These are phyloP conservation scores for Scedosporium dehoogii DNA, from an alignment of 2,329 filamentous ascomycete species.

Conservation along the genomic window DNA sequence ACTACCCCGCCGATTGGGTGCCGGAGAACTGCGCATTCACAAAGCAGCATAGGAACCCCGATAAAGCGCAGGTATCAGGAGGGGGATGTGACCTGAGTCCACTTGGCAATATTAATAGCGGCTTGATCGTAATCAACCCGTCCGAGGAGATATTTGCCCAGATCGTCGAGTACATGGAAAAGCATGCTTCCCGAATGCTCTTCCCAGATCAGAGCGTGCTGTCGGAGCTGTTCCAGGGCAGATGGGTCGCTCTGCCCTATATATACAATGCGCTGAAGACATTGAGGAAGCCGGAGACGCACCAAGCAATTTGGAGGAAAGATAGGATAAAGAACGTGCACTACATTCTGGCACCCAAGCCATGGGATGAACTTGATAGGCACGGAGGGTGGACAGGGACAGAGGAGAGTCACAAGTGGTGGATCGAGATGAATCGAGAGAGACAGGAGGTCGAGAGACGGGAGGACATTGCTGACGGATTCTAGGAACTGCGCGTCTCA, in stretches of 20 bases:
- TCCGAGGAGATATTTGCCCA: conserved; percentile 34
- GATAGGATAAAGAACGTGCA: conserved; percentile 50
- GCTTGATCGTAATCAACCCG: conserved; percentile 47
- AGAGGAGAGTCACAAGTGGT: conserved; percentile 45
- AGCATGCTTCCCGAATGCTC: conserved; percentile 33
- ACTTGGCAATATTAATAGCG: conserved; percentile 40
- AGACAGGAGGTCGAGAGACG: conserved; percentile 27
- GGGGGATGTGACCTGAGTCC: conserved; percentile 34
- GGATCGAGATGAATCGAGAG: conserved; percentile 38
- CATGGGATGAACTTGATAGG: conserved; percentile 43
- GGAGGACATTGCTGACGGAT: conserved; percentile 17
- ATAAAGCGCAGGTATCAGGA: conserved; percentile 33
- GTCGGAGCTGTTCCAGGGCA: conserved; percentile 40
- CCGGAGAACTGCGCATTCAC: conserved; percentile 50
- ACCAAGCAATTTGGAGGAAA: conserved; percentile 47
- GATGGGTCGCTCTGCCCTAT: conserved; percentile 51
- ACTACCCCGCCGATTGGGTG: conserved; percentile 67
- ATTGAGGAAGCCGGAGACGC: conserved; percentile 40
- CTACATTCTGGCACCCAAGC: conserved; percentile 52
- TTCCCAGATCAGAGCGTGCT: conserved; percentile 53
- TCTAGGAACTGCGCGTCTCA: conserved; percentile 10
- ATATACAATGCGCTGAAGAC: conserved; percentile 56
- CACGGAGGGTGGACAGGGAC: conserved; percentile 32
- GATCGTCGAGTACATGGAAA: conserved; percentile 41
- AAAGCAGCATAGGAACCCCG: conserved; percentile 36